Conservation (phyloP, 345 rosid genomes). For the Populus simonii region DNA sequence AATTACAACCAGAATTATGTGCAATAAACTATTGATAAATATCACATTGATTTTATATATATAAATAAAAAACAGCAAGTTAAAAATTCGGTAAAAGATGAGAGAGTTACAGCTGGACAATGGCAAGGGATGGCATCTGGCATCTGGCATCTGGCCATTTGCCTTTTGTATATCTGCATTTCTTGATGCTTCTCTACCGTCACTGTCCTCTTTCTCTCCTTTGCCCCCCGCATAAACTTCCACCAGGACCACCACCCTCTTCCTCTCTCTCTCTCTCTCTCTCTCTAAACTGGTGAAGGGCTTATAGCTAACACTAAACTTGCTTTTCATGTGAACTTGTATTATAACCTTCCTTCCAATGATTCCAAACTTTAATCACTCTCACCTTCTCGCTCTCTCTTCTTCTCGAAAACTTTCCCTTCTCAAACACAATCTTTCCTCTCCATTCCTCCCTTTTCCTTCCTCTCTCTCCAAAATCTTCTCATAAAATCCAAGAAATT, state of each 20-base stretch:
- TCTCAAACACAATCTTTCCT: neutral
- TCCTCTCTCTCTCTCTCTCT: neutral
- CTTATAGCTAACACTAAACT: neutral
- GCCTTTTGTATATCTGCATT: no score
- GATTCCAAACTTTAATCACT: neutral
- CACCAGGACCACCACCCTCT: neutral
- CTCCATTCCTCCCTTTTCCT: neutral
- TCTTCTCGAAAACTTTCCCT: neutral
- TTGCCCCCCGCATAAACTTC: no score
- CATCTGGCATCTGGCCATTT: no score
- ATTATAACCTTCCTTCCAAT: neutral
- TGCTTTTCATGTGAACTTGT: neutral
- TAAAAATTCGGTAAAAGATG: no score
- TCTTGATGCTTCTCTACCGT: no score
- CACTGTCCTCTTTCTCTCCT: no score
- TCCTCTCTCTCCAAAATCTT: neutral
- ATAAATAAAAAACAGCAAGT: no score
- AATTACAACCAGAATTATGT: rapidly evolving
- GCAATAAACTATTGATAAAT: no score
- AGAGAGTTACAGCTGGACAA: no score
- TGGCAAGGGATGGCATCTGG: no score
- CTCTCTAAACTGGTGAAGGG: neutral
- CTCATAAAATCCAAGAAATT: neutral
- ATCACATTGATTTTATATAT: no score
- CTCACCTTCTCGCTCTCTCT: neutral